Percentiles rank a stretch among this genome's conserved stretches.
Conservation (phyloP, 495 filamentous ascomycete genomes). For the Penicillium cataractarum region DNA sequence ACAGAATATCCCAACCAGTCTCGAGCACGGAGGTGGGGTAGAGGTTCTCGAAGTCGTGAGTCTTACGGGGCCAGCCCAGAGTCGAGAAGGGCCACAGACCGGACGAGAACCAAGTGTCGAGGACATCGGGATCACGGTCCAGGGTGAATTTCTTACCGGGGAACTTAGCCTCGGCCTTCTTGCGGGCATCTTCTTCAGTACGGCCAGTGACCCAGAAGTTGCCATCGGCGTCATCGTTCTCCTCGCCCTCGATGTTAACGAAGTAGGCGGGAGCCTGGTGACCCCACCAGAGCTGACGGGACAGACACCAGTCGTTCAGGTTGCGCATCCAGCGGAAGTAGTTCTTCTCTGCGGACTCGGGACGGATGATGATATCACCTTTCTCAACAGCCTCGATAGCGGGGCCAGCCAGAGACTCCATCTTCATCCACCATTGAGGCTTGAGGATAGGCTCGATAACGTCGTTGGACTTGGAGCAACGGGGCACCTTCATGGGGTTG, state of each 20-base stretch:
- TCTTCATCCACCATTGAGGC: conserved; percentile 79
- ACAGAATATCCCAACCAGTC: conserved; percentile 85
- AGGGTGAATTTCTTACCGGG: conserved; percentile 70
- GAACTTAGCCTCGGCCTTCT: conserved; percentile 69
- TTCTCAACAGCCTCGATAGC: conserved; percentile 69
- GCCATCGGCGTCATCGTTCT: conserved; percentile 53
- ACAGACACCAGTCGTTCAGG: conserved; percentile 83
- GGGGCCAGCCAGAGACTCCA: conserved; percentile 60
- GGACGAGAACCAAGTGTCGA: conserved; percentile 85
- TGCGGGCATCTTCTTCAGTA: conserved; percentile 63
- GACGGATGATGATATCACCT: conserved; percentile 70
- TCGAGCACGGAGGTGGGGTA: conserved; percentile 77
- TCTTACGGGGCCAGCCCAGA: conserved; percentile 78
- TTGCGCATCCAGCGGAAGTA: conserved; percentile 75
- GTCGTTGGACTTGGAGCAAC: conserved; percentile 75
- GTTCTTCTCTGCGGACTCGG: conserved; percentile 69
- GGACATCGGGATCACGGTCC: conserved; percentile 69
- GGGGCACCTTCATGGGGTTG: conserved; percentile 79
- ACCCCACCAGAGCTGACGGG: conserved; percentile 85
- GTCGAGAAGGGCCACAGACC: conserved; percentile 83
- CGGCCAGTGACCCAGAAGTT: conserved; percentile 71
- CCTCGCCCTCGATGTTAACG: conserved; percentile 68
- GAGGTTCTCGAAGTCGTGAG: conserved; percentile 65
- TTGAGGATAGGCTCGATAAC: conserved; percentile 80
- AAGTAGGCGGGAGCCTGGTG: conserved; percentile 78